Conservation (phyloP, 2,329 filamentous ascomycete genomes). For the Paecilomyces formosus region DNA sequence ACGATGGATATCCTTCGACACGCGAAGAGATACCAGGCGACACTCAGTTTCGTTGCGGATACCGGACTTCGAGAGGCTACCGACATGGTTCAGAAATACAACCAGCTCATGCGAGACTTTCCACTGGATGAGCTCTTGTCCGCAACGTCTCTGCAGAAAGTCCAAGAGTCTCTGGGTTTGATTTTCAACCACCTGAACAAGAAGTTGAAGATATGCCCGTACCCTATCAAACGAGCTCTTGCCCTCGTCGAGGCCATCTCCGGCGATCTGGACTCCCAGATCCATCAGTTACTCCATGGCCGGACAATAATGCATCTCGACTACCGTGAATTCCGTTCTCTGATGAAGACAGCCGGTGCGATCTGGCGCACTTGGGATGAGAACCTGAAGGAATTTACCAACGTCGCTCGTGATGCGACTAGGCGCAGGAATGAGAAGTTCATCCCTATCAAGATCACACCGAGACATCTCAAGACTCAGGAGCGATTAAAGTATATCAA, state of each 20-base stretch:
- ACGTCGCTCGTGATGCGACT: slow-evolving; percentile 91
- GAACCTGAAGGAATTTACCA: slow-evolving; percentile 94
- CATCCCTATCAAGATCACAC: slow-evolving; percentile 92
- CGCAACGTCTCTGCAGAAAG: slow-evolving; percentile 78
- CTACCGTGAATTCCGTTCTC: slow-evolving; percentile 77
- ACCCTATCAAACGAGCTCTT: slow-evolving; percentile 83
- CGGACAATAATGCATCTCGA: slow-evolving; percentile 85
- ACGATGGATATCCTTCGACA: slow-evolving; percentile 94
- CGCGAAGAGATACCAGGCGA: slow-evolving; percentile 96
- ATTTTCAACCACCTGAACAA: slow-evolving; percentile 97
- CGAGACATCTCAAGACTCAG: slow-evolving; percentile 81
- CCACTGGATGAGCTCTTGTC: slow-evolving; percentile 91
- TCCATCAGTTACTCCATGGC: slow-evolving; percentile 80
- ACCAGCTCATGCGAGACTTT: slow-evolving; percentile 97
- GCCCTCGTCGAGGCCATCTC: slow-evolving; percentile 97
- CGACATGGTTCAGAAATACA: slow-evolving; percentile 96
- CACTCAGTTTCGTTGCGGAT: slow-evolving; percentile 92
- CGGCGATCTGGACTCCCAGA: slow-evolving; percentile 75
- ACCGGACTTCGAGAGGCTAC: slow-evolving; percentile 93
- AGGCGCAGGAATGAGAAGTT: slow-evolving; percentile 93
- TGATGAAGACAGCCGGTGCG: slow-evolving; percentile 75
- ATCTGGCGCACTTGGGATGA: slow-evolving; percentile 95
- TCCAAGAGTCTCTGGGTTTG: slow-evolving; percentile 77
- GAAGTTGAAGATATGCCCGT: slow-evolving; percentile 92
- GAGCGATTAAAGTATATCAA: slow-evolving; percentile 86